Base-by-base conservation (phyloP, 306 rosid genomes). In the Pyrus pyrifolia region DNA sequence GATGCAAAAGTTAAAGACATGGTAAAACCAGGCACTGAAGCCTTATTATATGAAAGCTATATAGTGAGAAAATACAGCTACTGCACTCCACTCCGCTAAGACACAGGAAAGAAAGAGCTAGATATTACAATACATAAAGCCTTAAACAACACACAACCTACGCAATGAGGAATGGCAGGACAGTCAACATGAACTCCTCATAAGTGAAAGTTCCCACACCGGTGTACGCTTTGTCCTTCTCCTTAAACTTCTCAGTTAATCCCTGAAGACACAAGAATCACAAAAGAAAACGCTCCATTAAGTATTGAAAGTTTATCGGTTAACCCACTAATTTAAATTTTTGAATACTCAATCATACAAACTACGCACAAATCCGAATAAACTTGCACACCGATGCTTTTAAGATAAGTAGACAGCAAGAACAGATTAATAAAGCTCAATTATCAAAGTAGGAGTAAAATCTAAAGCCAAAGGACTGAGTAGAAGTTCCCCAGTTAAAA, bases 121-220 rank as follows among this genome's bases (percentile, higher is more conserved):
- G 40, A 35, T 35, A 35, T 35, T 38, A 38, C 42, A 38, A 38
- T 38, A 38, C 42, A n/a, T 38, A 38, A 38, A 38, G 42, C 42
- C 42, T 38, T 38, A 38, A 38, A 35, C 55, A 17, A 51, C 55
- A 18, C 18, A 59, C 82, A 75, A 71, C 77, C 86, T 78, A 95
- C 19, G 97, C 97, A 23, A 92, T 64, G 5, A 95, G 84, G 84
- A 95, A 95, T 3, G 99, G 99, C 82, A 95, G 83, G 62, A 95
- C 99, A 8, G 97, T 92, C 83, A 95, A 84, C 99, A 95, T 95
- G 84, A 95, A 95, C n/a, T 90, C 79, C 87, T 95, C 97, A 23
- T 95, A 95, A 51, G 73, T 71, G 88, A 95, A 95, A 46, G 92
- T 89, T 67, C 96, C 99, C 40, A 87, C 80, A 42, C 97, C 99